Percentiles rank a stretch among this genome's conserved stretches.
phyloP scores from a whole-genome alignment of 2,329 filamentous ascomycete genomes.

The Diplodia sapinea region DNA sequence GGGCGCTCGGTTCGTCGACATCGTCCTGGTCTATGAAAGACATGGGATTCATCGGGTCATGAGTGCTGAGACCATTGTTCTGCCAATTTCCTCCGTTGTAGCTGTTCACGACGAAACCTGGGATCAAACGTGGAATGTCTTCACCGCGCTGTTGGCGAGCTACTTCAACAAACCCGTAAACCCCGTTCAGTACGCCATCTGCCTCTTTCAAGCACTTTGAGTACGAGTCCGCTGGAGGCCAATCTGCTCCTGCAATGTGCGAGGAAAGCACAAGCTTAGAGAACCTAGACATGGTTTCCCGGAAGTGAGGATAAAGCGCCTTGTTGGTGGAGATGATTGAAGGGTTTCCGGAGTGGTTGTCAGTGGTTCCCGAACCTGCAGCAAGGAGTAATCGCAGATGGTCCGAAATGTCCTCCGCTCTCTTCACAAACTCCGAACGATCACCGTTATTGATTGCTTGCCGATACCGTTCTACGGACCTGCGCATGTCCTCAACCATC shows the following conservation, averaged over 20 bases:
- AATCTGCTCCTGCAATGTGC: constrained; percentile 95
- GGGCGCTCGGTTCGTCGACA: constrained; percentile 78
- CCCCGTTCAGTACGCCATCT: constrained; percentile 91
- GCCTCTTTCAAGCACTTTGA: constrained; percentile 96
- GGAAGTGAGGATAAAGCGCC: constrained; percentile 92
- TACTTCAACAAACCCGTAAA: constrained; percentile 95
- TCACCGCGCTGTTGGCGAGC: constrained; percentile 92
- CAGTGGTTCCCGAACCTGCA: constrained; percentile 93
- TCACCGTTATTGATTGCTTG: constrained; percentile 84
- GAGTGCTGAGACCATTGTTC: constrained; percentile 66
- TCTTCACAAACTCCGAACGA: constrained; percentile 87
- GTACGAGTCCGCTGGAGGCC: constrained; percentile 90
- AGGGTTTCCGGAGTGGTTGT: constrained; percentile 97
- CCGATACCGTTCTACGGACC: constrained; percentile 85
- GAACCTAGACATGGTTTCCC: constrained; percentile 99
- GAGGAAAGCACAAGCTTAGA: constrained; percentile 98
- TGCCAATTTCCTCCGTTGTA: constrained; percentile 86
- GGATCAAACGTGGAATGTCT: constrained; percentile 88
- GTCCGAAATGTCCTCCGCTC: constrained; percentile 98
- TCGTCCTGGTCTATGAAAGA: constrained; percentile 87
- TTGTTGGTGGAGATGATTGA: constrained; percentile 99
- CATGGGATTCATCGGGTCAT: constrained; percentile 68
- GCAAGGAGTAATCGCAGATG: constrained; percentile 92
- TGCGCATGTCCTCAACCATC: constrained; percentile 90
- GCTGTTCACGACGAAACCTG: constrained; percentile 90